A percentile compares a stretch with the other conserved stretches of the same genome.
Conservation (phyloP, 345 rosid genomes). For the Adansonia digitata region DNA sequence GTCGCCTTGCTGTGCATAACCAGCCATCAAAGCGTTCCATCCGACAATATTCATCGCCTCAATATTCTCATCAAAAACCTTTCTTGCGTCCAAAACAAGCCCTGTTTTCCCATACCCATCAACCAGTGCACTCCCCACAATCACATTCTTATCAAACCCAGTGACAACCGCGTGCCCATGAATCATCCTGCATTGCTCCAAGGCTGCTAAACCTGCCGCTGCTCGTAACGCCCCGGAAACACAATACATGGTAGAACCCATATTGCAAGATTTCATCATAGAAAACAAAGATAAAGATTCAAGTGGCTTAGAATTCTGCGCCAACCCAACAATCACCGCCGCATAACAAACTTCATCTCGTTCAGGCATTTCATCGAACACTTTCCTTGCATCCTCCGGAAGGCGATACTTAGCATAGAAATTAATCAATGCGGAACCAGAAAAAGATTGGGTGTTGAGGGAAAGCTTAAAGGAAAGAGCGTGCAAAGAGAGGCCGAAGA, state of each 20-base stretch:
- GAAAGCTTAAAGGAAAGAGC: conserved; percentile 37
- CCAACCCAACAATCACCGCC: conserved; percentile 37
- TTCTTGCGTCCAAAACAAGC: conserved; percentile 31
- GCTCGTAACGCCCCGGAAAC: conserved; percentile 38
- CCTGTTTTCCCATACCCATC: conserved; percentile 50
- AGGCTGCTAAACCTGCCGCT: conserved; percentile 33
- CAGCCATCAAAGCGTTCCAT: conserved; percentile 44
- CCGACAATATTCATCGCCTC: conserved; percentile 27
- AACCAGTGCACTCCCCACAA: conserved; percentile 30
- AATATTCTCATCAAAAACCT: conserved; percentile 33
- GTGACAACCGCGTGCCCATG: conserved; percentile 40
- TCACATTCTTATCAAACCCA: conserved; percentile 31
- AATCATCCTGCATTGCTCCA: conserved; percentile 38
- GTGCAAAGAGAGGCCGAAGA: conserved; percentile 39
- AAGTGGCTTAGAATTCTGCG: conserved; percentile 25
- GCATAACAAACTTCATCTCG: conserved; percentile 38
- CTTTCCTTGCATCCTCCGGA: conserved; percentile 21
- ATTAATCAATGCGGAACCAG: conserved; percentile 34
- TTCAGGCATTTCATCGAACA: conserved; percentile 40
- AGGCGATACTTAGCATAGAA: conserved; percentile 24
- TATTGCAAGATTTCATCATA: conserved; percentile 23
- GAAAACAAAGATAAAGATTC: conserved; percentile 33
- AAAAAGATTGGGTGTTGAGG: conserved; percentile 25
- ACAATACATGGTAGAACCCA: conserved; percentile 30
- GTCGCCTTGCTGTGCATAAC: conserved; percentile 48